phyloP scores from a whole-genome alignment of 345 rosid species.

The Mangifera indica region DNA sequence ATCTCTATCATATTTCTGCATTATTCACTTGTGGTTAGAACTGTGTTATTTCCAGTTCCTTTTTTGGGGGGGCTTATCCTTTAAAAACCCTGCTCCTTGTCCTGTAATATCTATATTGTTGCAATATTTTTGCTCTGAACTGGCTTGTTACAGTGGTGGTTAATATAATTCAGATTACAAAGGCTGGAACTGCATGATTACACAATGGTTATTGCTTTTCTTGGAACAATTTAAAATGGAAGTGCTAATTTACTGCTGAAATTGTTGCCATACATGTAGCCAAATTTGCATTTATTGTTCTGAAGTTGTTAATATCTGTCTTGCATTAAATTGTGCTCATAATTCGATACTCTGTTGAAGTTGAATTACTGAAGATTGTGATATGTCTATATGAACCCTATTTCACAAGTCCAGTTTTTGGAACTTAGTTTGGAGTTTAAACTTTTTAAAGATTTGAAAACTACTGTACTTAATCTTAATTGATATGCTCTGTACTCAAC shows the following conservation, averaged over 20 bases:
- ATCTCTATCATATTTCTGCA: no score
- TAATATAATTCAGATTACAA: background rate
- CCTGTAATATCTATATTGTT: background rate
- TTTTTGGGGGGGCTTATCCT: background rate
- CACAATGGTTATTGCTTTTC: background rate
- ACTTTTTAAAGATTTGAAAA: background rate
- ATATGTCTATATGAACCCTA: background rate
- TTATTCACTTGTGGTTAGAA: no score
- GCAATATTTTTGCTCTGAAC: background rate
- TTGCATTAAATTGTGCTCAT: background rate
- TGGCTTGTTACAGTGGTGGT: background rate
- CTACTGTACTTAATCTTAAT: background rate
- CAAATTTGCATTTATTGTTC: background rate
- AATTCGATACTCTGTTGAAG: background rate
- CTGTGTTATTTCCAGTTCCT: background rate
- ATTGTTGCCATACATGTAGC: background rate
- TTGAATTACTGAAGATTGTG: background rate
- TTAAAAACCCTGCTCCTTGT: background rate
- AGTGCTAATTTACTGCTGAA: background rate
- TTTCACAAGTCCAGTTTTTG: background rate
- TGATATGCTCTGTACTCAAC: background rate
- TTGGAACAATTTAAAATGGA: background rate
- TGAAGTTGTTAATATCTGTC: conserved; percentile 3
- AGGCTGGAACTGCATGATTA: background rate
- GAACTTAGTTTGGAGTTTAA: background rate